phyloP scores from a whole-genome alignment of 2,329 filamentous ascomycete genomes.

The Trichocomaceae sp. region DNA sequence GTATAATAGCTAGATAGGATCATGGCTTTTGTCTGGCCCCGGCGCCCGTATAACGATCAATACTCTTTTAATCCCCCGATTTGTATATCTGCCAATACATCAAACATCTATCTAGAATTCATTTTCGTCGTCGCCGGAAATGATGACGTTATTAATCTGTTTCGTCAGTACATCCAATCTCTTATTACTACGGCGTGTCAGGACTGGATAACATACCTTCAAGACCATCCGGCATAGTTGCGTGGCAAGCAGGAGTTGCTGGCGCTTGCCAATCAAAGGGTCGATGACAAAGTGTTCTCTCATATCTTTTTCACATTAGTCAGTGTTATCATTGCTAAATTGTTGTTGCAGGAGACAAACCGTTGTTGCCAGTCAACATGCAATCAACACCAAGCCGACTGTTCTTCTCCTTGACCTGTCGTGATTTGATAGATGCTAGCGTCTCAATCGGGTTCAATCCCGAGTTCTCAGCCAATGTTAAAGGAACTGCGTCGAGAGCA shows the following conservation, averaged over 20 bases:
- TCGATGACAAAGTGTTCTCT: constrained; percentile 97
- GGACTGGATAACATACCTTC: constrained; percentile 53
- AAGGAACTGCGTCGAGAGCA: constrained; percentile 84
- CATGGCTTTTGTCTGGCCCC: constrained; percentile 4
- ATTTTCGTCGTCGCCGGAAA: constrained; percentile 77
- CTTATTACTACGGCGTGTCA: background rate
- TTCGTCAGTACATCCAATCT: background rate
- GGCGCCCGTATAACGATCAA: background rate
- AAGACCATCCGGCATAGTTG: constrained; percentile 97
- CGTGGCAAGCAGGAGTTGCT: constrained; percentile 91
- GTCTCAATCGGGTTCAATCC: constrained; percentile 94
- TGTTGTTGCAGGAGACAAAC: constrained; percentile 39
- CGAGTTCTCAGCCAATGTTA: constrained; percentile 96
- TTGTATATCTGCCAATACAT: constrained; percentile 5
- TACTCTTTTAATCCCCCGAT: background rate
- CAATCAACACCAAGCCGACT: constrained; percentile 86
- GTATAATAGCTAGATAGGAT: background rate
- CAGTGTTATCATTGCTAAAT: background rate
- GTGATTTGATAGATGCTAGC: constrained; percentile 87
- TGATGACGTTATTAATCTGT: constrained; percentile 84
- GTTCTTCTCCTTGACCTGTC: constrained; percentile 84
- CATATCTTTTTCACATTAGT: constrained; percentile 63
- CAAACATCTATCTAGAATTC: constrained; percentile 59
- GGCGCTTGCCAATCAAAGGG: constrained; percentile 94
- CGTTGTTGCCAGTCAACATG: constrained; percentile 89